A percentile compares a stretch with the other conserved stretches of the same genome.
Conservation (phyloP, 2,329 filamentous ascomycete genomes). For the Colletotrichum endophyticum region DNA sequence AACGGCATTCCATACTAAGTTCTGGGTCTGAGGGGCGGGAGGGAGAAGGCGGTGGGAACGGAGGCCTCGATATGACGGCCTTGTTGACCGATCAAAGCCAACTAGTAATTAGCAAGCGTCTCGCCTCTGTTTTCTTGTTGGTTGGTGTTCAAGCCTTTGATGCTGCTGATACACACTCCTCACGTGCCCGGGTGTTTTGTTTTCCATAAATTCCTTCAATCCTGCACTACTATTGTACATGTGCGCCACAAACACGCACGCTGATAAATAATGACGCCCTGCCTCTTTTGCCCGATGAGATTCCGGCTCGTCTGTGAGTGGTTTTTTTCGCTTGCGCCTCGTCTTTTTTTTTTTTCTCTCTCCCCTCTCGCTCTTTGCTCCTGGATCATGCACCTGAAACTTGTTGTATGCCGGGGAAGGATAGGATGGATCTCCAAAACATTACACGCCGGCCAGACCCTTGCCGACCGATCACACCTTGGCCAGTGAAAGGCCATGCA, state of each 20-base stretch:
- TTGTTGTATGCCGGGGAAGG: not conserved
- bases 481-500: not conserved
- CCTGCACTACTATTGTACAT: not conserved
- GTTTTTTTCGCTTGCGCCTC: not conserved
- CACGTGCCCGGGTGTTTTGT: not conserved
- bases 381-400: not conserved
- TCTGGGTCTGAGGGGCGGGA: not conserved
- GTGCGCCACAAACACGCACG: not conserved
- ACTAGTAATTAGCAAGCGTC: not conserved
- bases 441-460: not conserved
- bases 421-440: not conserved
- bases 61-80: not conserved
- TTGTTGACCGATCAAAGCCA: not conserved
- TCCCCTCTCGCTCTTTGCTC: not conserved
- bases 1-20: slow-evolving; percentile 92
- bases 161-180: not conserved
- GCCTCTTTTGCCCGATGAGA: not conserved
- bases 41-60: not conserved
- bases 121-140: not conserved
- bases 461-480: not conserved
- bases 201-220: not conserved
- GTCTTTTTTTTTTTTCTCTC: not conserved
- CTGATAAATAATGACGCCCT: not conserved
- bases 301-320: not conserved
- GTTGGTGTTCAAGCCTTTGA: not conserved